Percentiles rank a stretch among this genome's conserved stretches.
Conservation (phyloP, 192 early-diverging fungal genomes). For the Umbelopsis sp. region DNA sequence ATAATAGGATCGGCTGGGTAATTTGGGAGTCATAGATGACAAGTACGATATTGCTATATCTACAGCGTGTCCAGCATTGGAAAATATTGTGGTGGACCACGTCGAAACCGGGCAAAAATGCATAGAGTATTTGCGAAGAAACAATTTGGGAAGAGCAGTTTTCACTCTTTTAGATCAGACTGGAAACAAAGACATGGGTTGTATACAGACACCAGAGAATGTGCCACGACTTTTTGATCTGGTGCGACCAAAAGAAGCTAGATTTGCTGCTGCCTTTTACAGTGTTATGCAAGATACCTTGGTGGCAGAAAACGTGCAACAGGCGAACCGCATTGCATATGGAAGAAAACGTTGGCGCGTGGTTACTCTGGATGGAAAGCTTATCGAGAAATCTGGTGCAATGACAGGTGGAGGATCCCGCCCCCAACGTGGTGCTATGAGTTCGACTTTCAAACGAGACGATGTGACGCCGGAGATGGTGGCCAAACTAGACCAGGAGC, state of each 20-base stretch:
- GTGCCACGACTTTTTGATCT: slow-evolving; percentile 91
- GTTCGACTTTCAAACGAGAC: slow-evolving; percentile 66
- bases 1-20: slow-evolving; percentile 82
- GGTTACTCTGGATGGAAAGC: slow-evolving; percentile 89
- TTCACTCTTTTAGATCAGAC: slow-evolving; percentile 86
- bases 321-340: slow-evolving; percentile 90
- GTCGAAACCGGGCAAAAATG: slow-evolving; percentile 87
- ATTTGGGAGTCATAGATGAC: slow-evolving; percentile 92
- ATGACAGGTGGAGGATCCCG: slow-evolving; percentile 90
- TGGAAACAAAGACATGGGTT: slow-evolving; percentile 47
- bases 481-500: slow-evolving; percentile 59
- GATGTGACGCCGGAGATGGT: slow-evolving; percentile 59
- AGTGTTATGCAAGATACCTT: slow-evolving; percentile 85
- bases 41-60: slow-evolving; percentile 96
- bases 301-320: slow-evolving; percentile 79
- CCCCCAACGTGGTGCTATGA: slow-evolving; percentile 85
- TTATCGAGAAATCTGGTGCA: slow-evolving; percentile 90
- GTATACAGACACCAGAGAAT: slow-evolving; percentile 71
- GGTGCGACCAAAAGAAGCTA: slow-evolving; percentile 72
- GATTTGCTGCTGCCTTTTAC: slow-evolving; percentile 84
- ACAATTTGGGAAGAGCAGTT: slow-evolving; percentile 84
- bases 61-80: slow-evolving; percentile 81
- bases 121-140: slow-evolving; percentile 83
- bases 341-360: slow-evolving; percentile 84
- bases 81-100: slow-evolving; percentile 90